Conservation (phyloP, 1,139 yeast genomes). For the Keqinozyma sinolaborantium region DNA sequence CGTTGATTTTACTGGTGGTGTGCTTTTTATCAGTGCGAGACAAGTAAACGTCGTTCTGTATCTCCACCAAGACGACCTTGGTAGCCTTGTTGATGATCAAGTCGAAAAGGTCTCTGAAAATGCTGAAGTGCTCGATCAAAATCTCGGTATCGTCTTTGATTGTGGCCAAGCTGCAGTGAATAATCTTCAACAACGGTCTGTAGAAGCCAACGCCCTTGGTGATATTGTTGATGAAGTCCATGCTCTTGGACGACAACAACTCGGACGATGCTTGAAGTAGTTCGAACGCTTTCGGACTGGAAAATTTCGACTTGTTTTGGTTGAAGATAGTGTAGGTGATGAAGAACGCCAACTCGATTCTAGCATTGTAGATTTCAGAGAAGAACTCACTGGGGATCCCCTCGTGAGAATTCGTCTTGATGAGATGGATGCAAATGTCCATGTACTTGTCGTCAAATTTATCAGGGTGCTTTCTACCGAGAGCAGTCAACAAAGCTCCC, state of each 20-base stretch:
- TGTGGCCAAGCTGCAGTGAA: conserved; percentile 46
- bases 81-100: conserved; percentile 59
- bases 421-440: conserved; percentile 44
- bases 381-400: conserved; percentile 50
- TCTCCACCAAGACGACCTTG: conserved; percentile 47
- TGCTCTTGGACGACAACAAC: conserved; percentile 42
- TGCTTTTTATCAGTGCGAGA: conserved; percentile 29
- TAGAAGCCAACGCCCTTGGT: conserved; percentile 41
- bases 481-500: conserved; percentile 74
- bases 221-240: conserved; percentile 42
- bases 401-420: conserved; percentile 50
- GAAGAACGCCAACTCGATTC: conserved; percentile 70
- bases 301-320: conserved; percentile 26
- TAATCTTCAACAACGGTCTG: conserved; percentile 58
- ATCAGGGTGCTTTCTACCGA: conserved; percentile 40
- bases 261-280: conserved; percentile 39
- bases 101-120: conserved; percentile 54
- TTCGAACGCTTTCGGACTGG: conserved; percentile 27
- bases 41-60: conserved; percentile 53
- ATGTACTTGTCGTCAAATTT: conserved; percentile 34
- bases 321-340: conserved; percentile 49
- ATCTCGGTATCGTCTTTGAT: conserved; percentile 39
- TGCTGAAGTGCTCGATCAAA: conserved; percentile 46
- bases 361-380: conserved; percentile 51
- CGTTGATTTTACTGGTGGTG: conserved; percentile 29